A percentile compares a stretch with the other conserved stretches of the same genome.
Conservation (phyloP, 768 basidiomycete genomes). For the Phylloporus sp. region DNA sequence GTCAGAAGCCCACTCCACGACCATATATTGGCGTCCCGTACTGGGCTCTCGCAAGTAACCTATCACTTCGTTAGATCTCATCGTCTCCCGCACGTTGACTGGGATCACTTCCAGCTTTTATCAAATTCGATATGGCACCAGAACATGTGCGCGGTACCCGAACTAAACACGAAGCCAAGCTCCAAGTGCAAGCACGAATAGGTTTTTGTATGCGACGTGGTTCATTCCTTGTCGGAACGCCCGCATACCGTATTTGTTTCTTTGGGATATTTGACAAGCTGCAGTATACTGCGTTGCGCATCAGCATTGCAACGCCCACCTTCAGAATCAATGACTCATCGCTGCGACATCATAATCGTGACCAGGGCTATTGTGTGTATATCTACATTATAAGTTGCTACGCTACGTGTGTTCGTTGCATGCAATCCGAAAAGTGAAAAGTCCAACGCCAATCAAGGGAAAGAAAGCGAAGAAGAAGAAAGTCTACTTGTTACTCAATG, state of each 20-base stretch:
- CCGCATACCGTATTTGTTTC: not conserved
- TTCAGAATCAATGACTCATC: no score
- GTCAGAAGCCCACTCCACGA: no score
- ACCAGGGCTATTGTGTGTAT: no score
- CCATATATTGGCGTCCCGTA: not conserved
- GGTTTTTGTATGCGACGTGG: not conserved
- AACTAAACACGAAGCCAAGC: conserved; percentile 26
- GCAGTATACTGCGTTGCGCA: no score
- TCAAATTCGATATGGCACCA: conserved; percentile 68
- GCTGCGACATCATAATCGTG: no score
- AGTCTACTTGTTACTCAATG: no score
- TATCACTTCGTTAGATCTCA: not conserved
- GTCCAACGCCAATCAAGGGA: no score
- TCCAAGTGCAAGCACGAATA: conserved; percentile 52
- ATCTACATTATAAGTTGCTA: no score
- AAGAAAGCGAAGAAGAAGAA: no score
- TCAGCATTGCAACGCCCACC: no score
- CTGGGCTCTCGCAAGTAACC: not conserved
- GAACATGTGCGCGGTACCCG: conserved; percentile 59
- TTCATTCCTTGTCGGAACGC: not conserved
- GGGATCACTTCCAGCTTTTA: conserved; percentile 52
- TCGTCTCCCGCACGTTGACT: not conserved
- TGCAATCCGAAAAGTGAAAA: no score
- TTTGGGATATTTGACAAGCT: not conserved
- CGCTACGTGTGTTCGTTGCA: no score